Conservation (phyloP, 192 early-diverging fungal genomes). For the Paraglomus brasilianum region DNA sequence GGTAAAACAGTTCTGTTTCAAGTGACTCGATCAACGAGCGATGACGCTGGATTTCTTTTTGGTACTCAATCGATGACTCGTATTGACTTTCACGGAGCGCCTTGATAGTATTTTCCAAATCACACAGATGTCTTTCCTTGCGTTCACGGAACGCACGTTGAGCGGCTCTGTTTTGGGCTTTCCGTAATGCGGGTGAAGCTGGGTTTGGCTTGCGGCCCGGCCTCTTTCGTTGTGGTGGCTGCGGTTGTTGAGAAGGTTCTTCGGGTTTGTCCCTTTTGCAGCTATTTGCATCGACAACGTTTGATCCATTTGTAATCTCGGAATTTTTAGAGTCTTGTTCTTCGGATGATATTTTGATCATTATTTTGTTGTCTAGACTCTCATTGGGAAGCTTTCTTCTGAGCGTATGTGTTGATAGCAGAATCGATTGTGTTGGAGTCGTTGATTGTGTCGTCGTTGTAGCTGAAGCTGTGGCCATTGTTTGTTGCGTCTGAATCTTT, state of each 20-base stretch:
- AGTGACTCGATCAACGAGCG: constrained; percentile 40
- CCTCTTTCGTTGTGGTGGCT: constrained; percentile 51
- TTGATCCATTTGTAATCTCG: not conserved
- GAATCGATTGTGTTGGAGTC: not conserved
- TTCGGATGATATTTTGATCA: not conserved
- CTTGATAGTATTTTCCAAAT: constrained; percentile 72
- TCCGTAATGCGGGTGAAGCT: constrained; percentile 54
- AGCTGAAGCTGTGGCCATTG: not conserved
- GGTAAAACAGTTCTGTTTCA: constrained; percentile 46
- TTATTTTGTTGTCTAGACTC: not conserved
- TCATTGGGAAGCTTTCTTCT: not conserved
- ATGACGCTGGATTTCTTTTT: constrained; percentile 40
- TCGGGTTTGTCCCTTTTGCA: not conserved
- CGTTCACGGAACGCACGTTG: constrained; percentile 89
- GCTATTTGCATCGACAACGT: not conserved
- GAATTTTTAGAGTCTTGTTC: not conserved
- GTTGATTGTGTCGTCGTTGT: constrained; percentile 2
- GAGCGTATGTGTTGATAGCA: not conserved
- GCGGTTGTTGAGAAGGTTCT: constrained; percentile 3
- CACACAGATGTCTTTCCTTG: constrained; percentile 71
- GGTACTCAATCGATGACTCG: constrained; percentile 36
- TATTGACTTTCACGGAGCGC: constrained; percentile 61
- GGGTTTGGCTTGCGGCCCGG: constrained; percentile 60
- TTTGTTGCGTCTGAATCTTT: not conserved
- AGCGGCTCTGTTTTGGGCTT: constrained; percentile 84